These are phyloP conservation scores for Lodderomyces metapsilosis DNA, from an alignment of 1,139 yeast species.

Conservation along the genomic window DNA sequence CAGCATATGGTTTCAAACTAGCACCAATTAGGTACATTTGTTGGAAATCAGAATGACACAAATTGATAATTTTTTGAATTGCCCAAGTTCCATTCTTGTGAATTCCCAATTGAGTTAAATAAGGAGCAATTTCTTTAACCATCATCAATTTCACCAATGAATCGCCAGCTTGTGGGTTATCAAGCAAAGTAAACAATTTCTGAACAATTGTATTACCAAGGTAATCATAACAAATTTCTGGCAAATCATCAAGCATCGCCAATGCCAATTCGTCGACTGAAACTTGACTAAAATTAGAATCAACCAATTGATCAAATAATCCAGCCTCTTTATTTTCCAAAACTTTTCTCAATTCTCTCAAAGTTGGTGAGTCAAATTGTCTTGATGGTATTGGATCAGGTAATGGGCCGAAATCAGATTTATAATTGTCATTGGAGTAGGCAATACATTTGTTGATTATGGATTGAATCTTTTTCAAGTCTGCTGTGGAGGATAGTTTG, in stretches of 20 bases:
- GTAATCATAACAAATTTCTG: slow-evolving; percentile 89
- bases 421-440: slow-evolving; percentile 36
- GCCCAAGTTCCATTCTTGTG: slow-evolving; percentile 99
- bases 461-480: slow-evolving; percentile 31
- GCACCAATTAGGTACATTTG: slow-evolving; percentile 70
- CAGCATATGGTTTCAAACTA: slow-evolving; percentile 77
- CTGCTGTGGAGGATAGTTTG: slow-evolving; percentile 20
- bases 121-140: slow-evolving; percentile 77
- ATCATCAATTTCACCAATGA: slow-evolving; percentile 75
- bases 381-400: slow-evolving; percentile 65
- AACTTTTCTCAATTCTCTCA: slow-evolving; percentile 56
- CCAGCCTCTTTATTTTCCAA: slow-evolving; percentile 46
- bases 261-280: slow-evolving; percentile 80
- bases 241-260: slow-evolving; percentile 85
- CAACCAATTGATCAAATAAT: slow-evolving; percentile 5
- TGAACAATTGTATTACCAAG: slow-evolving; percentile 96
- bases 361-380: slow-evolving; percentile 83
- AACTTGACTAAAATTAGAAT: slow-evolving; percentile 7
- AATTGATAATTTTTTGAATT: slow-evolving; percentile 89
- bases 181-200: slow-evolving; percentile 71
- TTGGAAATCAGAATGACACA: slow-evolving; percentile 57
- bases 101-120: slow-evolving; percentile 85
- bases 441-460: slow-evolving; percentile 30
- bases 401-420: slow-evolving; percentile 61
- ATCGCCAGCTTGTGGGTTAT: slow-evolving; percentile 29